phyloP scores from a whole-genome alignment of 176 grass and related monocot species.

The Bromus sterilis region DNA sequence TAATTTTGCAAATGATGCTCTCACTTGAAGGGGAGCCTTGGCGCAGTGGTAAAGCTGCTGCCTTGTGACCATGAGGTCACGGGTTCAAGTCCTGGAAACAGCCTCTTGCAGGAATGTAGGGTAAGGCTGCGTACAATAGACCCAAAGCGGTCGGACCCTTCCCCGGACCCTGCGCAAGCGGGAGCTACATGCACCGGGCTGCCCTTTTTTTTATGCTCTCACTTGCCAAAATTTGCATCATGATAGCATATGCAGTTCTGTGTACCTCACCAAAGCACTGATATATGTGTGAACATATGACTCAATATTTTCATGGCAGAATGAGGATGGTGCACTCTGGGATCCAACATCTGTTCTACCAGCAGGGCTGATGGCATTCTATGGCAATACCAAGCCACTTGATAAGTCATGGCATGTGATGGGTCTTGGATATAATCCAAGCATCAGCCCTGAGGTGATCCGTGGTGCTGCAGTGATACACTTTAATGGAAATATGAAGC shows the following conservation, averaged over 20 bases:
- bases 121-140: no score
- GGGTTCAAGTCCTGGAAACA: no score
- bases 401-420: slow-evolving; percentile 70
- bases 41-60: no score
- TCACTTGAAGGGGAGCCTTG: no score
- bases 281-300: not conserved
- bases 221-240: not conserved
- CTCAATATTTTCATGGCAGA: slow-evolving; percentile 29
- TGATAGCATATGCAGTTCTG: not conserved
- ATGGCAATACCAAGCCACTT: slow-evolving; percentile 49
- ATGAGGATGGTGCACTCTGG: slow-evolving; percentile 56
- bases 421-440: slow-evolving; percentile 65
- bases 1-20: not conserved
- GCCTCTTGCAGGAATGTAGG: no score
- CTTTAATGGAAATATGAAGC: slow-evolving; percentile 81
- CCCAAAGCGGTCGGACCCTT: no score
- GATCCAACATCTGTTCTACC: slow-evolving; percentile 40
- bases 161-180: no score
- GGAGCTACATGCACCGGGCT: no score
- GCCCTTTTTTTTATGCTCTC: no score
- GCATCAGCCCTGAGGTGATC: slow-evolving; percentile 36
- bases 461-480: slow-evolving; percentile 39
- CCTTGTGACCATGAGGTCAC: no score
- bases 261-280: not conserved
- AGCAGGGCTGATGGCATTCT: slow-evolving; percentile 60